These are phyloP conservation scores for Schizophyllum amplum DNA, from an alignment of 1,284 basidiomycete species.

Conservation along the genomic window DNA sequence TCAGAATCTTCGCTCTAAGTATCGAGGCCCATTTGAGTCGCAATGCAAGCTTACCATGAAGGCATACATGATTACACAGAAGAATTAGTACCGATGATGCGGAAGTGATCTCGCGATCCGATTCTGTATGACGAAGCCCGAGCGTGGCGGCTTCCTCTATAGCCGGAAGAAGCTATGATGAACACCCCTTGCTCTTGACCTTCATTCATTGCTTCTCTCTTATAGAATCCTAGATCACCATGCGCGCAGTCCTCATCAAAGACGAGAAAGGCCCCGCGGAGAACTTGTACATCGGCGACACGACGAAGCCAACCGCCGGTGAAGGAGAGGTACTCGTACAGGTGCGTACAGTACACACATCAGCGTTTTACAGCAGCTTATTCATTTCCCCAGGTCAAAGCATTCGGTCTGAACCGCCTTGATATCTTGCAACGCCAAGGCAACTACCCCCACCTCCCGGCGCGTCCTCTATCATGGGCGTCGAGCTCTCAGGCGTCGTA, in stretches of 20 bases:
- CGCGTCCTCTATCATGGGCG: conserved; percentile 74
- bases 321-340: conserved; percentile 70
- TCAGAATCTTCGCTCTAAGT: too few species aligned
- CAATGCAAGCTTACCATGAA: too few species aligned
- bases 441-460: conserved; percentile 76
- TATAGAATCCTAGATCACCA: conserved; percentile 23
- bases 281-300: conserved; percentile 74
- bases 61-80: too few species aligned
- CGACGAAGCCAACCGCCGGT: conserved; percentile 48
- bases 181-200: background rate
- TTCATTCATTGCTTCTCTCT: background rate
- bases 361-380: background rate
- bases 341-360: conserved; percentile 27
- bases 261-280: conserved; percentile 72
- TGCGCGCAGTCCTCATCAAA: conserved; percentile 83
- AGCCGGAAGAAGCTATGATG: background rate
- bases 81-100: too few species aligned
- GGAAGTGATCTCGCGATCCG: too few species aligned
- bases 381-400: conserved; percentile 43
- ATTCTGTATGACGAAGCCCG: too few species aligned
- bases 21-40: too few species aligned
- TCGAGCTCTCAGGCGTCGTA: conserved; percentile 83
- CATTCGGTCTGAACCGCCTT: conserved; percentile 87
- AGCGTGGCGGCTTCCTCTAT: too few species aligned
- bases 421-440: conserved; percentile 77